Percentiles rank a stretch among this genome's conserved stretches.
These are phyloP conservation scores for Phytopythium montanum DNA, from an alignment of 352 stramenopile species.

Conservation along the genomic window DNA sequence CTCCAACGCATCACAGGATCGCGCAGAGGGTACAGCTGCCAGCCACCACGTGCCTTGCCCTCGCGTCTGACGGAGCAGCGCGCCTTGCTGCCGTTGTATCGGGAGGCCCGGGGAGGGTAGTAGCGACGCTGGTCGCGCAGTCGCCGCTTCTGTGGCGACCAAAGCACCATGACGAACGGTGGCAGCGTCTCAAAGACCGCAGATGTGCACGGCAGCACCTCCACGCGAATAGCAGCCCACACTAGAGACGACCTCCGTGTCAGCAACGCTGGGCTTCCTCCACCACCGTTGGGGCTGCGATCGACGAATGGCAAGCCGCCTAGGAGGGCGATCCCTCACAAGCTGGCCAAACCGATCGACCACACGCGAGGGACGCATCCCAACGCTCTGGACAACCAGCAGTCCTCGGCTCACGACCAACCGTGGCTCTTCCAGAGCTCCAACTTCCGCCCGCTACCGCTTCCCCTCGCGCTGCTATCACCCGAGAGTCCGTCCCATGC, in stretches of 20 bases:
- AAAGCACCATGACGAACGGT: not conserved
- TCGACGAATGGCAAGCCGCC: not conserved
- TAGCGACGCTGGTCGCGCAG: not conserved
- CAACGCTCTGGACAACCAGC: not conserved
- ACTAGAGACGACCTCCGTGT: not conserved
- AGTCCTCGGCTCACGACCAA: conserved; percentile 25
- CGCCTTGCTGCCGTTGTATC: not conserved
- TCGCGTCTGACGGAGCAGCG: not conserved
- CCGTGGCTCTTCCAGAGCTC: conserved; percentile 75
- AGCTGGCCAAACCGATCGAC: not conserved
- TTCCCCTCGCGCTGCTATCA: conserved; percentile 8
- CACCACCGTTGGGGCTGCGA: not conserved
- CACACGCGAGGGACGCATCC: no score
- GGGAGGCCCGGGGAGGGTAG: not conserved
- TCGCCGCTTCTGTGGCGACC: not conserved
- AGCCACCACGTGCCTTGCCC: not conserved
- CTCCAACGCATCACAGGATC: not conserved
- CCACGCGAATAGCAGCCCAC: not conserved
- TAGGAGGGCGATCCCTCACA: not conserved
- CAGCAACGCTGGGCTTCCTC: not conserved
- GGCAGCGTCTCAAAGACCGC: not conserved
- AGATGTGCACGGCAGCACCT: not conserved
- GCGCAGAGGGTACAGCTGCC: not conserved
- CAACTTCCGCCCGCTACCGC: conserved; percentile 25
- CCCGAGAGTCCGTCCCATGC: not conserved